Evolutionary conservation across 257 asterid genomes (phyloP).

Genomic region (Ilex aquifolium): DNA sequence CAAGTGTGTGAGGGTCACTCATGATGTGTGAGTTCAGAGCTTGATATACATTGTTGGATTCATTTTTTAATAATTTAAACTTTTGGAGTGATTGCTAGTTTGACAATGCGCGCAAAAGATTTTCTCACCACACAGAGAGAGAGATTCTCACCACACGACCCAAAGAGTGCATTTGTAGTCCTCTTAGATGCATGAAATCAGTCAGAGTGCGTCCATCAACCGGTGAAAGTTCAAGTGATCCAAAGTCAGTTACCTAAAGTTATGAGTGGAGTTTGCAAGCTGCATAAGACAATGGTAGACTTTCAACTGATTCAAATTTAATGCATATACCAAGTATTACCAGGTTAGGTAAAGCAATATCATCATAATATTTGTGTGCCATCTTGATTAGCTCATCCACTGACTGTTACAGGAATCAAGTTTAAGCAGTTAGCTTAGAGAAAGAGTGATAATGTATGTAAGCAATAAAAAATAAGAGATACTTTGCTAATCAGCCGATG

Average conservation of each 20-base stretch:
- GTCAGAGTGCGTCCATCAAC: slow-evolving; percentile 97
- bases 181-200: slow-evolving; percentile 99
- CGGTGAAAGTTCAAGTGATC: slow-evolving; percentile 97
- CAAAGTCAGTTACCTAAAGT: slow-evolving; percentile 91
- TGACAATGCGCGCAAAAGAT: no score
- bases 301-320: slow-evolving; percentile 1
- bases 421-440: slow-evolving; percentile 14
- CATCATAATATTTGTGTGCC: slow-evolving; percentile 77
- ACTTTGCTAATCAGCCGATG: background rate
- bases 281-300: no score
- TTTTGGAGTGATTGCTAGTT: no score
- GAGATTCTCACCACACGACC: slow-evolving; percentile 86
- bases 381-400: slow-evolving; percentile 77
- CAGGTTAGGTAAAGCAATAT: slow-evolving; percentile 95
- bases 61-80: no score
- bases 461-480: no score
- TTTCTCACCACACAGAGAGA: no score
- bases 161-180: slow-evolving; percentile 81
- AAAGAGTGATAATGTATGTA: no score
- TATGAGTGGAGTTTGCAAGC: slow-evolving; percentile 1
- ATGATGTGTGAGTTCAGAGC: no score
- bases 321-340: slow-evolving; percentile 35
- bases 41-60: no score
- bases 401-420: slow-evolving; percentile 54
- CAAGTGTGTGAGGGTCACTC: no score